Evolutionary conservation across 768 basidiomycete genomes (phyloP).

Genomic region (Galerina sulciceps): DNA sequence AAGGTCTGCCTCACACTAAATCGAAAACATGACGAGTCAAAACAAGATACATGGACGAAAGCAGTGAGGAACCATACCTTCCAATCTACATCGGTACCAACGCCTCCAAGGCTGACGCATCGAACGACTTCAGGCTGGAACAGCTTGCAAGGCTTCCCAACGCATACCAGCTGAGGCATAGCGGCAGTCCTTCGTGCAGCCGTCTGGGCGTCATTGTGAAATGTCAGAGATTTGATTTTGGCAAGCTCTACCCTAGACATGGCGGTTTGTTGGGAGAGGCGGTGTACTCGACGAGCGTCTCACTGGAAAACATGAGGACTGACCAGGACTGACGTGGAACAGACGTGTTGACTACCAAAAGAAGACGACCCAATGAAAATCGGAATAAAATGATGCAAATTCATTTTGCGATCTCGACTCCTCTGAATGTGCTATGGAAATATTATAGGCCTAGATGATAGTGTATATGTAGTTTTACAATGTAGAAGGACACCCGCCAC

Average conservation of each 20-base stretch:
- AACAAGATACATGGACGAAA: not conserved
- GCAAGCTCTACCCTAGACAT: conserved; percentile 79
- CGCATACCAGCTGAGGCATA: conserved; percentile 79
- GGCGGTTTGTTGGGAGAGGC: conserved; percentile 8
- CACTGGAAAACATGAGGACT: not conserved
- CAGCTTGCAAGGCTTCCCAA: conserved; percentile 75
- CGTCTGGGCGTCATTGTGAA: conserved; percentile 75
- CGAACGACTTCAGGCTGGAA: conserved; percentile 87
- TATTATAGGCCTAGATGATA: not conserved
- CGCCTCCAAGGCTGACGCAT: conserved; percentile 77
- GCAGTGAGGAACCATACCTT: conserved; percentile 52
- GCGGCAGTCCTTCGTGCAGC: conserved; percentile 65
- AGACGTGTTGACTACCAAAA: conserved; percentile 29
- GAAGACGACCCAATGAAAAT: conserved; percentile 5
- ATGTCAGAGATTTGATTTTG: conserved; percentile 74
- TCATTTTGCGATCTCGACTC: not conserved
- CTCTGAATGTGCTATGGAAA: not conserved
- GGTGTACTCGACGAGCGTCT: not conserved
- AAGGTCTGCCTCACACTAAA: conserved; percentile 87
- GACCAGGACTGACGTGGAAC: conserved; percentile 36
- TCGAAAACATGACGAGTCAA: not conserved
- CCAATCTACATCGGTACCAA: conserved; percentile 87
- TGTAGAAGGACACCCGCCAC: conserved; percentile 63
- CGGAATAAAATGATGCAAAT: not conserved
- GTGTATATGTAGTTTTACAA: conserved; percentile 8